phyloP scores from a whole-genome alignment of 306 rosid species.

The Cucurbita ficifolia region DNA sequence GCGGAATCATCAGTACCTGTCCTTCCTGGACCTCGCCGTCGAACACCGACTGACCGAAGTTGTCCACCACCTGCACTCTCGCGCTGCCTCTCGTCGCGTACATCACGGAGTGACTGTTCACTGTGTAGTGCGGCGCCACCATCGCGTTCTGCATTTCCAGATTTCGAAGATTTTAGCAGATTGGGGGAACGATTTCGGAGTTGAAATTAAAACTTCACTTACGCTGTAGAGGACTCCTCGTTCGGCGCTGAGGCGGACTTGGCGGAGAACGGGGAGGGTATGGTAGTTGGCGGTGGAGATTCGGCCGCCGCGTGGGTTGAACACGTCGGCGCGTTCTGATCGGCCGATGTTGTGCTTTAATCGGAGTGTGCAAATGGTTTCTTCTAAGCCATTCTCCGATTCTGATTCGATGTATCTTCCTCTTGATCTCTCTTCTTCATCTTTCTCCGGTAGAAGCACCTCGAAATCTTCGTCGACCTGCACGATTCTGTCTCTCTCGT shows the following conservation, averaged over 20 bases:
- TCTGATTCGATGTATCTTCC: neutral
- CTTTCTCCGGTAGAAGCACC: neutral
- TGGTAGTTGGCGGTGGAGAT: constrained; percentile 14
- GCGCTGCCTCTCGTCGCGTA: constrained; percentile 16
- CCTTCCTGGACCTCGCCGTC: constrained; percentile 16
- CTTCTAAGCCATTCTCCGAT: constrained; percentile 17
- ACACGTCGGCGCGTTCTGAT: constrained; percentile 13
- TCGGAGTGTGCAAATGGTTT: constrained; percentile 18
- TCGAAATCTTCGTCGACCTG: constrained; percentile 3
- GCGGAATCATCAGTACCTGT: constrained; percentile 18
- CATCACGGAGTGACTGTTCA: constrained; percentile 11
- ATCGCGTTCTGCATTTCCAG: constrained; percentile 10
- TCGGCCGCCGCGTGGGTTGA: constrained; percentile 23
- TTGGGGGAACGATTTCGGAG: neutral
- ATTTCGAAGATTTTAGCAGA: neutral
- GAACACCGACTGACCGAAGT: constrained; percentile 9
- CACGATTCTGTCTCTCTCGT: constrained; percentile 17
- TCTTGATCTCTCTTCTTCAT: constrained; percentile 4
- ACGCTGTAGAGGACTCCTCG: constrained; percentile 23
- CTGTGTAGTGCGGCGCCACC: constrained; percentile 9
- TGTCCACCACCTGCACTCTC: constrained; percentile 10
- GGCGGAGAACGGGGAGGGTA: constrained; percentile 14
- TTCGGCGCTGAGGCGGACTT: constrained; percentile 18
- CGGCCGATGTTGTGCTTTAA: constrained; percentile 10
- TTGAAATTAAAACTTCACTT: neutral